phyloP scores from a whole-genome alignment of 73 alveolate species.

The Paramecium sexaurelia region DNA sequence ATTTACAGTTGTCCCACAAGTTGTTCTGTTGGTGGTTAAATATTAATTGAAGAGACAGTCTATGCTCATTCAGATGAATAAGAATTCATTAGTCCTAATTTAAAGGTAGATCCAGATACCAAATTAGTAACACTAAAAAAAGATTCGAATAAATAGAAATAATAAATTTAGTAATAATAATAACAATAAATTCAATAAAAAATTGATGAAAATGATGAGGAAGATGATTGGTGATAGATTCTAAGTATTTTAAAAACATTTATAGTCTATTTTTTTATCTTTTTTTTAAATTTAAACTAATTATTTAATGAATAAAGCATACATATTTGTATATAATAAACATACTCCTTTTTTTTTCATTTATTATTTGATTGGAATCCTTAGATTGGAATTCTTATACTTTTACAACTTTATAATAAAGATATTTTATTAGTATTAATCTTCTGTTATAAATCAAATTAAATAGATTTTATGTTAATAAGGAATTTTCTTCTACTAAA shows the following conservation, averaged over 20 bases:
- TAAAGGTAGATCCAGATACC: background rate
- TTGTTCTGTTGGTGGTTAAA: background rate
- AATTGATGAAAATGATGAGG: slow-evolving; percentile 20
- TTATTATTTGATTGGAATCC: too few relatives aligned
- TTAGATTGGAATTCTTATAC: too few relatives aligned
- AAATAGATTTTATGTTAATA: too few relatives aligned
- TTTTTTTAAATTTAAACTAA: too few relatives aligned
- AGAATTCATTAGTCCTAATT: slow-evolving; percentile 8
- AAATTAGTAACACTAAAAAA: background rate
- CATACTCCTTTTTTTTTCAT: too few relatives aligned
- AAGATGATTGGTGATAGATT: slow-evolving; percentile 35
- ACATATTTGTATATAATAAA: too few relatives aligned
- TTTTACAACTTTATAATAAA: too few relatives aligned
- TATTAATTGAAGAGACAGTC: background rate
- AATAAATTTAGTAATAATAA: background rate
- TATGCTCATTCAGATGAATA: slow-evolving; percentile 13
- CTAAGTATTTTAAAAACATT: background rate
- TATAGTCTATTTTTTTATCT: background rate
- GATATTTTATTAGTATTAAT: too few relatives aligned
- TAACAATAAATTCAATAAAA: background rate
- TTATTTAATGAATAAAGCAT: too few relatives aligned
- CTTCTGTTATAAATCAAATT: too few relatives aligned
- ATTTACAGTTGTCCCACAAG: slow-evolving; percentile 46
- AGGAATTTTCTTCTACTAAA: too few relatives aligned
- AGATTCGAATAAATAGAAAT: background rate